Base-by-base conservation (phyloP, 2,329 filamentous ascomycete species). In the Talaromyces piceae region DNA sequence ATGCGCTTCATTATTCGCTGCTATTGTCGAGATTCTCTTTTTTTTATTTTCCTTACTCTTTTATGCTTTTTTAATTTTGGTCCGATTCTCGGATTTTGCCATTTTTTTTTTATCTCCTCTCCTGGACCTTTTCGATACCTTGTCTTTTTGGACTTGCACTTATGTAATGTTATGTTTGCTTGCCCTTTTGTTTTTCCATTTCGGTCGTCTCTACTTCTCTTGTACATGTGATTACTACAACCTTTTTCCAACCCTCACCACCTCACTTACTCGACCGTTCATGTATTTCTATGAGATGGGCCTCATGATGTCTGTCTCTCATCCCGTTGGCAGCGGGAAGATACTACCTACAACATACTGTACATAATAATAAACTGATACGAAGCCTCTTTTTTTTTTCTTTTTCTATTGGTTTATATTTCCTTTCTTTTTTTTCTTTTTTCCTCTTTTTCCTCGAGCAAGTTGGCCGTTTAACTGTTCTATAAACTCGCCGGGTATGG, bases 151-250 rank as follows among this genome's bases (percentile, higher is more conserved):
- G 39, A 25, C 39, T 23, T 43, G 39, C 39, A 12, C 23, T 22
- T 26, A 2, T 28, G 25, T 20, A 25, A 26, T 28, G 22, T n/a
- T 20, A 20, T 46, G 16, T 46, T 18, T 30, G 12, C 20, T 12
- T 45, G 2, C 20, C 12, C 30, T 26, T 30, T 13, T 27, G 5
- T 12, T 8, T 31, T 49, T 52, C 46, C 22, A 33, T 33, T 44
- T 37, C 23, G 39, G 23, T 16, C 39, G 20, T 43, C 39, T 43
- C 39, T 43, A 23, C 39, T 43, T 43, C 39, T 45, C 33, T 37
- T 52, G 43, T 54, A 41, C 26, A 54, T 52, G 46, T 52, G 44
- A 30, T 44, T 52, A 47, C 49, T 54, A 52, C 54, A 43, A 43
- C 27, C 28, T 41, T 23, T 49, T 44, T 28, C 22, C 44, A 20